phyloP scores from a whole-genome alignment of 1,284 basidiomycete genomes.

The Phlebopus sp. region DNA sequence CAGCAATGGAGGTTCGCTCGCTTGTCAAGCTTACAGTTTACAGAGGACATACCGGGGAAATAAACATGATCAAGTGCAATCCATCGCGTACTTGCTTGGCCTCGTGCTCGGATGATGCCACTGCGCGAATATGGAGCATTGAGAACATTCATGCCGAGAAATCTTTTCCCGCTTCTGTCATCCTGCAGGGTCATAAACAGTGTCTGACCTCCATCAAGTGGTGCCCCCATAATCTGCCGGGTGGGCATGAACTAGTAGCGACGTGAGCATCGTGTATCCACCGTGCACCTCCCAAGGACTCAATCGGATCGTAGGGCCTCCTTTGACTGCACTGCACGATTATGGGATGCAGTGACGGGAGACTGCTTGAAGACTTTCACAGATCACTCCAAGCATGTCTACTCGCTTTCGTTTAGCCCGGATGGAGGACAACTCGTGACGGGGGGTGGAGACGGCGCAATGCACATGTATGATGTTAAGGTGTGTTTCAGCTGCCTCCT shows the following conservation, averaged over 20 bases:
- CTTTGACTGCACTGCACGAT: slow-evolving; percentile 69
- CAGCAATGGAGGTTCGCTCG: not conserved
- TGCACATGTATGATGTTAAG: slow-evolving; percentile 34
- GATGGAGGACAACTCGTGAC: slow-evolving; percentile 45
- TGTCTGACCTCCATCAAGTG: slow-evolving; percentile 72
- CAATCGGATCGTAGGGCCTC: slow-evolving; percentile 49
- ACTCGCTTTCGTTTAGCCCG: slow-evolving; percentile 65
- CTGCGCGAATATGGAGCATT: slow-evolving; percentile 74
- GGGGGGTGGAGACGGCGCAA: slow-evolving; percentile 36
- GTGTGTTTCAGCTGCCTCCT: slow-evolving; percentile 14
- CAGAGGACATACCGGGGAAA: slow-evolving; percentile 74
- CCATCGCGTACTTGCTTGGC: slow-evolving; percentile 63
- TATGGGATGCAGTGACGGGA: slow-evolving; percentile 78
- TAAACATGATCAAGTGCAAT: slow-evolving; percentile 76
- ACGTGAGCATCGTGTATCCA: slow-evolving; percentile 50
- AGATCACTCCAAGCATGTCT: slow-evolving; percentile 67
- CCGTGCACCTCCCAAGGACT: slow-evolving; percentile 5
- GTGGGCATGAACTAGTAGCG: slow-evolving; percentile 56
- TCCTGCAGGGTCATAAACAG: slow-evolving; percentile 61
- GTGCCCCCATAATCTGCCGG: slow-evolving; percentile 52
- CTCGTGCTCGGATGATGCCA: slow-evolving; percentile 77
- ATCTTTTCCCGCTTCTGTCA: slow-evolving; percentile 31
- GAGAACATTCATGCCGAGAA: slow-evolving; percentile 31
- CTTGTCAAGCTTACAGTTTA: slow-evolving; percentile 12
- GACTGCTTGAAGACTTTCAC: slow-evolving; percentile 64